phyloP scores from a whole-genome alignment of 1,284 basidiomycete genomes.

The Phylloboletellus chloephorus region DNA sequence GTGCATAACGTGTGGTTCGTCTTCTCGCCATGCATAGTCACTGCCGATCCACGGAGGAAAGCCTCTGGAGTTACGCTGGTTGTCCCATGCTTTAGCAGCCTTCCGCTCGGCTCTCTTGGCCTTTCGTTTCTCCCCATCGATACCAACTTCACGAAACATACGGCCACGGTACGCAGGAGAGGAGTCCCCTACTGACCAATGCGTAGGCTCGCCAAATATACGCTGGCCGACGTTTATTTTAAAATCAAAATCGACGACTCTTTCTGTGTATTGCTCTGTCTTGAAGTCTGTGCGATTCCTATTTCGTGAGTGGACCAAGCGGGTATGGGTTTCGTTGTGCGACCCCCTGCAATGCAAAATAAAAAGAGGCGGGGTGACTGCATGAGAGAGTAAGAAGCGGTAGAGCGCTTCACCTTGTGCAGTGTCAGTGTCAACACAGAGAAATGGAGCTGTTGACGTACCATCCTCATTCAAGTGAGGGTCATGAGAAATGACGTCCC shows the following conservation, averaged over 20 bases:
- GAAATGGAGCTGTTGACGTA: conserved; percentile 11
- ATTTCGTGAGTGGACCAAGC: conserved; percentile 40
- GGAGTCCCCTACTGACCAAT: conserved; percentile 49
- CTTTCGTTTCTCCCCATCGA: conserved; percentile 28
- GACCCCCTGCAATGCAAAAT: conserved; percentile 51
- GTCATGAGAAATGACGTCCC: conserved; percentile 64
- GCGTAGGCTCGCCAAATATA: conserved; percentile 34
- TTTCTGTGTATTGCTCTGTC: conserved; percentile 47
- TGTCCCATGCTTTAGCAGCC: conserved; percentile 30
- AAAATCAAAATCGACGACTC: conserved; percentile 62
- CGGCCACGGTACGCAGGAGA: conserved; percentile 52
- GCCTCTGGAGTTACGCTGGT: conserved; percentile 32
- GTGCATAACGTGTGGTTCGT: conserved; percentile 24
- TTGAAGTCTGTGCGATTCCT: conserved; percentile 34
- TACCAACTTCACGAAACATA: conserved; percentile 47
- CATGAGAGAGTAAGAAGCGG: conserved; percentile 61
- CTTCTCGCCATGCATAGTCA: conserved; percentile 23
- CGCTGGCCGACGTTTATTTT: conserved; percentile 45
- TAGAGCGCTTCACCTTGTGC: conserved; percentile 62
- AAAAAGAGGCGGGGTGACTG: conserved; percentile 44
- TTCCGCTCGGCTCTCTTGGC: conserved; percentile 30
- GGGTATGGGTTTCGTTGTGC: conserved; percentile 51
- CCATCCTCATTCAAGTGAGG: conserved; percentile 68
- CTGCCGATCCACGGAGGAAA: conserved; percentile 42
- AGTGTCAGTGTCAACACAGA: conserved; percentile 3